Evolutionary conservation across 225 moss, liverwort and hornwort genomes (phyloP), one percentile per base, ranked within the genome.

Genomic region (Thuidium tamariscinum): DNA sequence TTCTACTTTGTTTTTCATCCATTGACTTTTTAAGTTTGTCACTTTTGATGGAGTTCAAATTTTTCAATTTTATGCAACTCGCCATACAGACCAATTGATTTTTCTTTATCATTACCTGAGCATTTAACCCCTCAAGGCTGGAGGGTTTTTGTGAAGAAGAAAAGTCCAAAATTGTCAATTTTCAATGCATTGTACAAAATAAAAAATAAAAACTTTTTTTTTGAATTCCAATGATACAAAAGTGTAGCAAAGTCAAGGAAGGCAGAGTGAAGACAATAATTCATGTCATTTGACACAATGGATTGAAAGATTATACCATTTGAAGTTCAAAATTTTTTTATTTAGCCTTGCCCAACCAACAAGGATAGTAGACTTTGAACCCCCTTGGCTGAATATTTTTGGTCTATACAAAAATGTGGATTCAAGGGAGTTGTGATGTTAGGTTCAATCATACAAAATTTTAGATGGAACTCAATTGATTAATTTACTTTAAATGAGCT

Each of bases 231-330:
- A 21, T 0, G 0, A 0, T 9, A 11, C 6, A 21, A 36, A 65
- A 36, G 36, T 66, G 21, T 5, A 66, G 6, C 3, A 11, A 11
- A 20, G n/a, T n/a, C 6, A 14, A 62, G 17, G 9, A 66, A 66
- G n/a, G 18, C 65, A 65, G 21, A 20, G 21, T 21, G 6, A 5
- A 2, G 19, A 19, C n/a, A n/a, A 65, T 9, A 9, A 3, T 65
- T 36, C 16, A 65, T 2, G 19, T 3, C 20, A n/a, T n/a, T n/a
- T 19, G 36, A 10, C 0, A 0, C 0, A 0, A 0, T n/a, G 36
- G 36, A 65, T 65, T 65, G 65, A 65, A n/a, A n/a, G n/a, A 65
- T n/a, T 19, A 10, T n/a, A 65, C 19, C 10, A n/a, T 65, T 19
- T n/a, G 19, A n/a, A 65, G 5, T 64, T n/a, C 18, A 17, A 34